Conservation (phyloP, 2,329 filamentous ascomycete genomes). For the Aspergillus clavatus region DNA sequence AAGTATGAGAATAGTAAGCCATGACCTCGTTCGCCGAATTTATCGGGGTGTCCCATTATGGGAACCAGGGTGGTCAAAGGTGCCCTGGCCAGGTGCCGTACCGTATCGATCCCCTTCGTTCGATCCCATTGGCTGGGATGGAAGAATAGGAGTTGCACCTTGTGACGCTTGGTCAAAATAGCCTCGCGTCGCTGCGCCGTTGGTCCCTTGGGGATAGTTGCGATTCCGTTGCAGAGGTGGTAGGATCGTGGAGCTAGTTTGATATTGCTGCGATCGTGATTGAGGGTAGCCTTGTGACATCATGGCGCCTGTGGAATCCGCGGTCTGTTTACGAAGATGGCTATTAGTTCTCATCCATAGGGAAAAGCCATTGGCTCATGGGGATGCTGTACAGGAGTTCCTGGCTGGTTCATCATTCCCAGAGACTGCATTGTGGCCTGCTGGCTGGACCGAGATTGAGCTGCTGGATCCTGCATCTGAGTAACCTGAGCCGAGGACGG, state of each 20-base stretch:
- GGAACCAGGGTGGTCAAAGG: conserved; percentile 30
- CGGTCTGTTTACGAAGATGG: conserved; percentile 26
- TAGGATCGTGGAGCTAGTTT: conserved; percentile 30
- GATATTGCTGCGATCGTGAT: conserved; percentile 22
- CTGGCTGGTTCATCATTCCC: conserved; percentile 35
- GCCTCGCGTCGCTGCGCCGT: conserved; percentile 24
- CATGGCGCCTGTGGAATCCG: conserved; percentile 34
- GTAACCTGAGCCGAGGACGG: conserved; percentile 30
- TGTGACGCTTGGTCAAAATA: conserved; percentile 34
- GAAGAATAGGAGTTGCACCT: conserved; percentile 30
- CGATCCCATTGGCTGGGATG: conserved; percentile 29
- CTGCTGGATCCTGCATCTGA: conserved; percentile 33
- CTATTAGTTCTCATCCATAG: conserved; percentile 22
- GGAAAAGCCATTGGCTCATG: conserved; percentile 21
- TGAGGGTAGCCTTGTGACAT: conserved; percentile 35
- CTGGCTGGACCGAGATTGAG: conserved; percentile 29
- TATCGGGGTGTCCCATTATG: conserved; percentile 31
- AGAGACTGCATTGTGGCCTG: conserved; percentile 36
- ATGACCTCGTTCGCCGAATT: conserved; percentile 12
- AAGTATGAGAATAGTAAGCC: conserved; percentile 10
- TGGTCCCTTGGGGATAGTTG: conserved; percentile 26
- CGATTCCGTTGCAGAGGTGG: conserved; percentile 34
- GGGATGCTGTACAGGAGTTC: conserved; percentile 35
- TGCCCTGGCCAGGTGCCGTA: conserved; percentile 20
- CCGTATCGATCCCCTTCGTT: conserved; percentile 32